Percentiles rank a stretch among this genome's conserved stretches.
phyloP scores from a whole-genome alignment of 495 filamentous ascomycete genomes.

The Durotheca rogersii region DNA sequence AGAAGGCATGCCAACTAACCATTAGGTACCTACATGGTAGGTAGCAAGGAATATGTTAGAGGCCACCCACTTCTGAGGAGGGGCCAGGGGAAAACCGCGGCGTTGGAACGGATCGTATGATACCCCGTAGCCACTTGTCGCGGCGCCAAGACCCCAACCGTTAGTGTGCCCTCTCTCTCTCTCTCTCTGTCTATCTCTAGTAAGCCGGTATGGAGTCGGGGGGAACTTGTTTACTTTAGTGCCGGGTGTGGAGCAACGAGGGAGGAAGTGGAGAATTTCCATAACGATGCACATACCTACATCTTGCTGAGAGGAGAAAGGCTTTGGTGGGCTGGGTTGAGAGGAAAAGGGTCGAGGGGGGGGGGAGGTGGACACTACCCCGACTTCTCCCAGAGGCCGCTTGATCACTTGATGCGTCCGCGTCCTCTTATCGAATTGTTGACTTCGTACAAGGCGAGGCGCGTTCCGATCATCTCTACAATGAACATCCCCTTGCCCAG shows the following conservation, averaged over 20 bases:
- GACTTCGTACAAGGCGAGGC: constrained; percentile 6
- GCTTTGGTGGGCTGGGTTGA: not conserved
- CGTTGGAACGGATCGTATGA: constrained; percentile 8
- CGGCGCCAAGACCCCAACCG: constrained; percentile 14
- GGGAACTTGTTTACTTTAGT: not conserved
- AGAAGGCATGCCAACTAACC: too few relatives aligned
- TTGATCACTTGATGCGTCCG: constrained; percentile 7
- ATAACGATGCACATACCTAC: constrained; percentile 2
- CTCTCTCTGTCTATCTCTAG: too few relatives aligned
- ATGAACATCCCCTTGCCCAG: constrained; percentile 1
- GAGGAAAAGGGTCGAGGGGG: not conserved
- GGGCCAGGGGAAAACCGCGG: constrained; percentile 18
- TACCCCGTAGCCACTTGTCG: too few relatives aligned
- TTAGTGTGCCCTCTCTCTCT: too few relatives aligned
- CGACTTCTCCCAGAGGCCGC: constrained; percentile 5
- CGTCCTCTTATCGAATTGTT: constrained; percentile 8
- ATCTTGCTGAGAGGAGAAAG: not conserved
- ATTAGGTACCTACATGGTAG: too few relatives aligned
- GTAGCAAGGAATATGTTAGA: constrained; percentile 11
- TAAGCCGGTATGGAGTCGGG: constrained; percentile 17
- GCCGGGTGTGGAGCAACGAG: too few relatives aligned
- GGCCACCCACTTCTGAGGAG: not conserved
- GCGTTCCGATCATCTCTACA: not conserved
- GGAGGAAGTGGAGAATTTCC: constrained; percentile 5
- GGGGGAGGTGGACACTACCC: constrained; percentile 16